phyloP scores from a whole-genome alignment of 2,329 filamentous ascomycete species.

The Penicillium verrucosum region DNA sequence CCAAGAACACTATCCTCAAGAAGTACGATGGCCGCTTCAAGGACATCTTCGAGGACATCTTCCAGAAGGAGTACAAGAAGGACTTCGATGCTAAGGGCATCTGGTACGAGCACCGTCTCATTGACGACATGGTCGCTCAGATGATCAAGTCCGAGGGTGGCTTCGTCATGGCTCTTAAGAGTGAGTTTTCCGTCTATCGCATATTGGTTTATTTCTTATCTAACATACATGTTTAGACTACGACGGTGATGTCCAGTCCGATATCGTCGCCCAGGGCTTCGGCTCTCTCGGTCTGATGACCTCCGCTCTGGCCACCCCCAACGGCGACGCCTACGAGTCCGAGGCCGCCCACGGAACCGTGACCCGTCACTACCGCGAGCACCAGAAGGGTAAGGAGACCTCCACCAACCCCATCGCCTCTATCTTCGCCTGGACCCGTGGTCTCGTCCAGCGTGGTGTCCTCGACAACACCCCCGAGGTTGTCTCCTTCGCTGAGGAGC shows the following conservation, averaged over 20 bases:
- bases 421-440: constrained; percentile 98
- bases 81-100: constrained; percentile 88
- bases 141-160: constrained; percentile 99
- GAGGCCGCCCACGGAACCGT: constrained; percentile 98
- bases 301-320: constrained; percentile 91
- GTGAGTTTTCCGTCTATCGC: constrained; percentile 52
- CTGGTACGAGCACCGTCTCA: constrained; percentile 99
- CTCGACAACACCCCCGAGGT: constrained; percentile 89
- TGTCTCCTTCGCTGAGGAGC: constrained; percentile 81
- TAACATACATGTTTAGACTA: constrained; percentile 63
- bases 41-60: constrained; percentile 98
- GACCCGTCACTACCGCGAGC: constrained; percentile 96
- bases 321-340: constrained; percentile 94
- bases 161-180: constrained; percentile 98
- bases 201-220: not conserved
- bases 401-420: constrained; percentile 98
- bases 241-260: constrained; percentile 97
- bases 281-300: constrained; percentile 98
- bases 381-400: constrained; percentile 96
- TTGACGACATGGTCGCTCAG: constrained; percentile 99
- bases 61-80: constrained; percentile 79
- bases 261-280: constrained; percentile 97
- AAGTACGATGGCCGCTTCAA: constrained; percentile 98
- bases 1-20: constrained; percentile 99
- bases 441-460: constrained; percentile 81